phyloP scores from a whole-genome alignment of 2,329 filamentous ascomycete genomes.

The Diaporthe vexans region DNA sequence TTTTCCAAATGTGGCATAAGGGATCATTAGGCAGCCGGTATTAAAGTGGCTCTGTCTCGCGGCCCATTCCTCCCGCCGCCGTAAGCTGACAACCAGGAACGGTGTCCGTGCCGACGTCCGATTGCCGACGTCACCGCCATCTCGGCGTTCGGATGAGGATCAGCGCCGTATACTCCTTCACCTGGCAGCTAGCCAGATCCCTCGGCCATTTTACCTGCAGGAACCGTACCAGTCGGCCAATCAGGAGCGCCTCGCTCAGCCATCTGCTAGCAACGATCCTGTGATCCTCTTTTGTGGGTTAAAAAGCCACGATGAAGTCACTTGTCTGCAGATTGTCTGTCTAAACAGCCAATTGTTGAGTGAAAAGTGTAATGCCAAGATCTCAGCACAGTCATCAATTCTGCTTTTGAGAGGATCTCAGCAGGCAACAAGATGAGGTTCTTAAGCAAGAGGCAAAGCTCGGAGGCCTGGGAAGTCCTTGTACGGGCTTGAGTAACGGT shows the following conservation, averaged over 20 bases:
- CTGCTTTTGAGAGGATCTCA: neutral
- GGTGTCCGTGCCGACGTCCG: neutral
- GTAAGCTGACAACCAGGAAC: neutral
- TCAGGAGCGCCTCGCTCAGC: neutral
- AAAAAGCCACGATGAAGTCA: slow-evolving; percentile 4
- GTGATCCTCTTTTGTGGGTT: neutral
- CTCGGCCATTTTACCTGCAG: neutral
- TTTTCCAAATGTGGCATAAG: neutral
- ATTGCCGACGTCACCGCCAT: neutral
- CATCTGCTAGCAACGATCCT: neutral
- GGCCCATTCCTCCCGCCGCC: neutral
- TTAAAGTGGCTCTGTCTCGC: neutral
- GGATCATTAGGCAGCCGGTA: neutral
- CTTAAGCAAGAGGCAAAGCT: neutral
- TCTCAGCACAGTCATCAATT: slow-evolving; percentile 19
- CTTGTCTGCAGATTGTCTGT: neutral
- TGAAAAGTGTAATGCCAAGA: neutral
- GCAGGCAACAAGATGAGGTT: neutral
- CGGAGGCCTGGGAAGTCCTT: neutral
- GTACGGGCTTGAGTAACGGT: neutral
- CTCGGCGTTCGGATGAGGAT: neutral
- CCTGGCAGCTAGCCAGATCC: neutral
- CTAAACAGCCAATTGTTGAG: neutral
- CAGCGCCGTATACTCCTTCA: neutral
- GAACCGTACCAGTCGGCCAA: neutral